Conservation (phyloP, 495 filamentous ascomycete genomes). For the Aspergillus cristatus region DNA sequence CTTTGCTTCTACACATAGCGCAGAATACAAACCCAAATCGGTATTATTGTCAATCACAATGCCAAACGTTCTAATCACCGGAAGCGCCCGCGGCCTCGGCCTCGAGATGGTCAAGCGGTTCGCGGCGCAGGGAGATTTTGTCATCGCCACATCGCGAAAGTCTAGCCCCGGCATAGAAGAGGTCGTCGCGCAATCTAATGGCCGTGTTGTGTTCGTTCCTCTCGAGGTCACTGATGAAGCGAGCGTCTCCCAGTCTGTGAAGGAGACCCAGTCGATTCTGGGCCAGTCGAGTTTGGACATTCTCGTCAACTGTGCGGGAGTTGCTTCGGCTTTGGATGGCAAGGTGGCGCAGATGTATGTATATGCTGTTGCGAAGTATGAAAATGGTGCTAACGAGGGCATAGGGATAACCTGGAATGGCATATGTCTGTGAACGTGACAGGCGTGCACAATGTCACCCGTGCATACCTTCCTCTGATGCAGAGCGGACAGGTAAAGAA, state of each 20-base stretch:
- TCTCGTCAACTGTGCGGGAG: conserved; percentile 39
- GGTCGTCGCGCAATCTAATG: conserved; percentile 6
- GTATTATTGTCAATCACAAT: too few species aligned
- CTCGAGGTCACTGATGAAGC: conserved; percentile 30
- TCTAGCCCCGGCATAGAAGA: conserved; percentile 17
- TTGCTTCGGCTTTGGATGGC: conserved; percentile 9
- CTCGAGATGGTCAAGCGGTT: conserved; percentile 30
- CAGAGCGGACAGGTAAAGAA: conserved; percentile 30
- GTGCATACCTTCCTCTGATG: conserved; percentile 28
- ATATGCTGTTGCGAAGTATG: too few species aligned
- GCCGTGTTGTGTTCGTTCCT: conserved; percentile 29
- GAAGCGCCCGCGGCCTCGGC: conserved; percentile 42
- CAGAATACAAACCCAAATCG: too few species aligned
- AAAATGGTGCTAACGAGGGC: not conserved
- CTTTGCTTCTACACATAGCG: too few species aligned
- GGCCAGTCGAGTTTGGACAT: conserved; percentile 30
- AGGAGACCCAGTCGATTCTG: conserved; percentile 19
- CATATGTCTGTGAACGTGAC: conserved; percentile 30
- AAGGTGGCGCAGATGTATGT: conserved; percentile 16
- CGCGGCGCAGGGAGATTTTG: conserved; percentile 12
- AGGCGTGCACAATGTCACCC: conserved; percentile 27
- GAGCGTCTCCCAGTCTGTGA: conserved; percentile 27
- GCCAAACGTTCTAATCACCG: conserved; percentile 10
- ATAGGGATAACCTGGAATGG: conserved; percentile 21
- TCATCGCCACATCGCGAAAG: conserved; percentile 25